Base-by-base conservation (phyloP, 164 flowering plant genomes). In the Liquidambar formosana region DNA sequence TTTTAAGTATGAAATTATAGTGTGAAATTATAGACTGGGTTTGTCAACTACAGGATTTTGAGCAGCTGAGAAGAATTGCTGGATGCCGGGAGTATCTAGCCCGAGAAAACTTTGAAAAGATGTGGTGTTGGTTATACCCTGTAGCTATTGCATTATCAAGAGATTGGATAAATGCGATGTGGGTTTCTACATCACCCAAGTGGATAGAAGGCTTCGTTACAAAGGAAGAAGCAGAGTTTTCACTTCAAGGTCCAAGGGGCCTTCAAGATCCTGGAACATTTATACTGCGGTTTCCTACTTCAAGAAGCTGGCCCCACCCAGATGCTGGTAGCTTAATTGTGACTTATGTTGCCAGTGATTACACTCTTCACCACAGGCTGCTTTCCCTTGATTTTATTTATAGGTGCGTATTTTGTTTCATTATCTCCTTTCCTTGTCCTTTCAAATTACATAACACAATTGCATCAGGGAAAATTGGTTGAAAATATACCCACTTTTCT, bases 241-340 rank as follows among this genome's bases (percentile, higher is more conserved):
- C 96, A 46, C 93, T 96, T 71, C 85, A 78, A 75, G 79, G 83
- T 62, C 79, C 85, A 12, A 70, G 80, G 66, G 86, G 88, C 33
- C 75, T 82, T 70, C 93, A 85, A 69, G 90, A 80, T 16, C 90
- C 96, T 16, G 97, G 99, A 23, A 90, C 97, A 23, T 95, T 93
- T 81, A 64, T 90, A n/a, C 81, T 95, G 33, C 83, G 99, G 62
- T 95, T 95, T 74, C 97, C 99, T 28, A 86, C 96, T 43, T 87
- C 99, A 68, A 81, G 98, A 73, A 90, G 93, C 80, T 96, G 99
- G 99, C 99, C 99, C 44, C 99, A 96, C 66, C 99, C 99, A 47
- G 99, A 96, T 78, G 93, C 99, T n/a, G 99, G 98, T 64, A 82
- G 83, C 76, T 81, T 96, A 76, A 69, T 93, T 71, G 94, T 88